Evolutionary conservation across 1,284 basidiomycete genomes (phyloP), one percentile per base, ranked within the genome.

Genomic region (Paramarasmius palmivorus): DNA sequence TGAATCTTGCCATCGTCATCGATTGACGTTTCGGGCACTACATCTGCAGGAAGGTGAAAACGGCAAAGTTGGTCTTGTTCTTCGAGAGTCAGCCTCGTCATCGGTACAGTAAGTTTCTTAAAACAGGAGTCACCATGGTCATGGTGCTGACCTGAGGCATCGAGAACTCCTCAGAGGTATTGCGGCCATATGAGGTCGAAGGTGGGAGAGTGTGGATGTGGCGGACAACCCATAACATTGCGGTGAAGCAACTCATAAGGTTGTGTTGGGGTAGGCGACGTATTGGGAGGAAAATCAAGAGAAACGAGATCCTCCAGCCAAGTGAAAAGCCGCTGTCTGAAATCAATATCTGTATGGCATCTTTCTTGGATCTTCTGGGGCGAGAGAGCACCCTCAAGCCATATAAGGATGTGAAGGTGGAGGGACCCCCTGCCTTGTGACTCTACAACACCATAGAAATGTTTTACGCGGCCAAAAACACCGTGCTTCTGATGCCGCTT

Each of bases 401-500:
- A 58, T 0, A 55, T 44, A 3, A 55, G 34, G 4, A 55, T 46
- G 32, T 55, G 54, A 6, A 52, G 41, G n/a, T 55, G 54, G 3
- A 55, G 29, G 2, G 49, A 52, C 4, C 49, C 49, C 9, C 54
- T 25, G 26, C 36, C 55, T 29, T 62, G 61, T 1, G 50, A 49
- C 29, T 62, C 53, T 0, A 61, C 51, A 1, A 49, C 23, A 0
- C 50, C 45, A 14, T 62, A 62, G 15, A 45, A 59, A 1, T 47
- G 42, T 2, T 35, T 44, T 6, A 57, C 10, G 2, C 19, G 15
- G 1, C 56, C 48, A 32, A 59, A 50, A 5, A 59, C 12, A 3
- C 57, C 55, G 5, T n/a, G 14, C 15, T 29, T 35, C 19, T n/a
- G 9, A 2, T 23, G 15, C 17, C 49, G 9, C 19, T 44, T n/a